These are phyloP conservation scores for Fragilaria radians DNA, from an alignment of 108 stramenopile species.

Conservation along the genomic window DNA sequence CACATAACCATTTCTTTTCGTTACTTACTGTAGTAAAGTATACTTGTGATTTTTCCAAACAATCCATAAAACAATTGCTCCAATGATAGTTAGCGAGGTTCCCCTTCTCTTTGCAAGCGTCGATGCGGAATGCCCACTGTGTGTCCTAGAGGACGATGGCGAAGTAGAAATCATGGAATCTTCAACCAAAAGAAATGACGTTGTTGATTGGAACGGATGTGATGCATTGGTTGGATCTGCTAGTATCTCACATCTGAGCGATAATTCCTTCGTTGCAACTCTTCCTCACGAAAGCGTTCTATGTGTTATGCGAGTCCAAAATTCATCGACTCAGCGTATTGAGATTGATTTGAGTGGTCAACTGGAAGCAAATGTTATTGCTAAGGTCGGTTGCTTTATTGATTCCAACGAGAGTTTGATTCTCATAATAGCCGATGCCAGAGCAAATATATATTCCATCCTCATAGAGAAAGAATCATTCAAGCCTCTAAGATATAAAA, in stretches of 20 bases:
- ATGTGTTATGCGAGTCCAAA: conserved; percentile 14
- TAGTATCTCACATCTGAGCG: conserved; percentile 20
- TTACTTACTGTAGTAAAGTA: no score
- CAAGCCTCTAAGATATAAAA: neutral
- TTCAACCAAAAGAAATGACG: neutral
- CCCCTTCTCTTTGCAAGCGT: conserved; percentile 26
- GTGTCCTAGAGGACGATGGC: conserved; percentile 12
- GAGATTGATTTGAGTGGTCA: conserved; percentile 19
- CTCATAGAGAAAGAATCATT: neutral
- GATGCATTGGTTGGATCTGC: conserved; percentile 27
- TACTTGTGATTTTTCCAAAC: no score
- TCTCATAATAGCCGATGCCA: conserved; percentile 22
- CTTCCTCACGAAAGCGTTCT: conserved; percentile 15
- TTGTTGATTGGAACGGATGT: conserved; percentile 5
- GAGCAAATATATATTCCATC: conserved; percentile 4
- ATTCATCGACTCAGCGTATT: conserved; percentile 8
- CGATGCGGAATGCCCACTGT: conserved; percentile 16
- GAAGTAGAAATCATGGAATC: neutral
- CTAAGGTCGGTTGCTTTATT: conserved; percentile 11
- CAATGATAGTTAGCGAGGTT: no score
- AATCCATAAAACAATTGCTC: no score
- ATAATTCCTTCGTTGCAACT: conserved; percentile 21
- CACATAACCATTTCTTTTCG: no score
- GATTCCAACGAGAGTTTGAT: conserved; percentile 2
- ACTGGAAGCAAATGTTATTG: conserved; percentile 10